These are phyloP conservation scores for Durusdinium trenchii DNA, from an alignment of 73 alveolate genomes.

Conservation along the genomic window DNA sequence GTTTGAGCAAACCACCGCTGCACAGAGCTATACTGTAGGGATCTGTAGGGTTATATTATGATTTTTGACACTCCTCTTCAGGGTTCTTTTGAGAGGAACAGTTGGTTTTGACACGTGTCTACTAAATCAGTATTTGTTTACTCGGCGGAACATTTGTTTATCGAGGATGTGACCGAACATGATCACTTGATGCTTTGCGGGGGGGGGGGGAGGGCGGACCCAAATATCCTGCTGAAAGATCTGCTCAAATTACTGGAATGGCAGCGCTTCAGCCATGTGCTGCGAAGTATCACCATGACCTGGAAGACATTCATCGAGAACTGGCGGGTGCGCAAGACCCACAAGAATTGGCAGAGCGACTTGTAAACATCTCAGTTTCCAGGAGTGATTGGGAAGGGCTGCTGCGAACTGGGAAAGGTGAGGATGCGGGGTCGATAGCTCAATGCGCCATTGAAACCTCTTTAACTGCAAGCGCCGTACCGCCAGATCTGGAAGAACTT, in stretches of 20 bases:
- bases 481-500: not conserved
- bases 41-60: no score
- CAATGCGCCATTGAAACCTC: not conserved
- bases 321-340: constrained; percentile 28
- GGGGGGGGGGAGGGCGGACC: constrained; percentile 95
- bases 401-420: constrained; percentile 31
- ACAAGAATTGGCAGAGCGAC: not conserved
- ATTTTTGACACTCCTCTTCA: no score
- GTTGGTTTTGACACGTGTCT: no score
- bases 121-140: no score
- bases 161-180: no score
- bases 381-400: not conserved
- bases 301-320: constrained; percentile 17
- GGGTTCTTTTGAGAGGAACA: no score
- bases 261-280: constrained; percentile 53
- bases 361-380: not conserved
- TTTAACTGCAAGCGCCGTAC: not conserved
- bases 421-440: constrained; percentile 62
- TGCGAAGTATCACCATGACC: not conserved
- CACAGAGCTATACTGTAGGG: no score
- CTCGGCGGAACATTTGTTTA: no score
- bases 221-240: not conserved
- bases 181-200: no score
- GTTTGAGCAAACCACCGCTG: no score
- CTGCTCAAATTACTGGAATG: constrained; percentile 49